phyloP scores from a whole-genome alignment of 192 early-diverging fungal species.

The Diversispora eburnea region DNA sequence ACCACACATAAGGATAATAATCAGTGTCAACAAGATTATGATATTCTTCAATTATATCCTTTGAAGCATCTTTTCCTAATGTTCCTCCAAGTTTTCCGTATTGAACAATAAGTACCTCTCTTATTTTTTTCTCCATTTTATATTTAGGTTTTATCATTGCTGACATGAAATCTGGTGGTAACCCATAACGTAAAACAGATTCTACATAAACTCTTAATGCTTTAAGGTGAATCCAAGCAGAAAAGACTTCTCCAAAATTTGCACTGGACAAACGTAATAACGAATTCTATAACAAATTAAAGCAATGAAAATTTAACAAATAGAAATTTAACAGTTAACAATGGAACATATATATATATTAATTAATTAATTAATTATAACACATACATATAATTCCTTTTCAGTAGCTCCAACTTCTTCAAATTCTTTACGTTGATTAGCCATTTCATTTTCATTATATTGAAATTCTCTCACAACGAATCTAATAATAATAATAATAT shows the following conservation, averaged over 20 bases:
- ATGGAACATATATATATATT: not conserved
- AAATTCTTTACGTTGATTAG: slow-evolving; percentile 76
- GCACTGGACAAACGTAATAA: slow-evolving; percentile 85
- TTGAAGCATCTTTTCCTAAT: slow-evolving; percentile 42
- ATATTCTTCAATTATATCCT: slow-evolving; percentile 85
- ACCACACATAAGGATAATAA: slow-evolving; percentile 88
- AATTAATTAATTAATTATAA: not conserved
- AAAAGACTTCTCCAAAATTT: slow-evolving; percentile 91
- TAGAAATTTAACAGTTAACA: too few relatives aligned
- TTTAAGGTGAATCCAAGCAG: slow-evolving; percentile 94
- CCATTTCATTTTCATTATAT: slow-evolving; percentile 78
- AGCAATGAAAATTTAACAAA: not conserved
- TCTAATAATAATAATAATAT: slow-evolving; percentile 35
- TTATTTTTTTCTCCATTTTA: slow-evolving; percentile 80
- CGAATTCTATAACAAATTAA: slow-evolving; percentile 41
- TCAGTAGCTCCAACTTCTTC: slow-evolving; percentile 50
- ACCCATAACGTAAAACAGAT: slow-evolving; percentile 93
- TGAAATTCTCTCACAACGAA: slow-evolving; percentile 96
- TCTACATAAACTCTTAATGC: slow-evolving; percentile 94
- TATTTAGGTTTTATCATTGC: slow-evolving; percentile 72
- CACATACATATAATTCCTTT: slow-evolving; percentile 59
- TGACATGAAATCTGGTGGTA: slow-evolving; percentile 89
- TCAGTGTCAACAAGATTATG: slow-evolving; percentile 81
- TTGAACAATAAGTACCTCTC: slow-evolving; percentile 69
- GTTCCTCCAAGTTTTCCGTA: slow-evolving; percentile 85